Percentiles rank a stretch among this genome's conserved stretches.
phyloP scores from a whole-genome alignment of 805 yeast genomes.

The Starmerella davenportii region DNA sequence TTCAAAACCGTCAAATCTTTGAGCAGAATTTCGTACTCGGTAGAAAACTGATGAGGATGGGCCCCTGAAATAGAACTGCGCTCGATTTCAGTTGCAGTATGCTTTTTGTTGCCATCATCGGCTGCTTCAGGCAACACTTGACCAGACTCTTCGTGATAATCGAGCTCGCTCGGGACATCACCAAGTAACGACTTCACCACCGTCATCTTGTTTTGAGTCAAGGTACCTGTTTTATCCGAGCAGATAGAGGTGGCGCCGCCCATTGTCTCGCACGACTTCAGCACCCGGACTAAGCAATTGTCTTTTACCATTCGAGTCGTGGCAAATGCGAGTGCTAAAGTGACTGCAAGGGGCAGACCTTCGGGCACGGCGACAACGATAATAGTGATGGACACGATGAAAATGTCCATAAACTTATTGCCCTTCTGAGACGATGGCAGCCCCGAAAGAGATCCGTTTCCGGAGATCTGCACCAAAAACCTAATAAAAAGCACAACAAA shows the following conservation, averaged over 20 bases:
- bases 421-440: conserved; percentile 58
- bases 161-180: conserved; percentile 19
- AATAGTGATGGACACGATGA: conserved; percentile 80
- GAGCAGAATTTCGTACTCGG: conserved; percentile 17
- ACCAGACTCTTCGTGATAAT: not conserved
- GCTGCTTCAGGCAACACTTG: not conserved
- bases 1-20: conserved; percentile 52
- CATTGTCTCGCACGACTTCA: conserved; percentile 94
- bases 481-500: conserved; percentile 65
- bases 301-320: conserved; percentile 96
- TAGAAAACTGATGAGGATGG: not conserved
- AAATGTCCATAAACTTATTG: conserved; percentile 59
- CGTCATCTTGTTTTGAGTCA: conserved; percentile 85
- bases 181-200: conserved; percentile 63
- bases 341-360: conserved; percentile 93
- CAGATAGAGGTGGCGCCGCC: conserved; percentile 96
- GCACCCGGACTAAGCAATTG: conserved; percentile 84
- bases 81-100: not conserved
- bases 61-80: not conserved
- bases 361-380: conserved; percentile 99
- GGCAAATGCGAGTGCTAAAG: conserved; percentile 91
- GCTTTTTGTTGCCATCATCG: not conserved
- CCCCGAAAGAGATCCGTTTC: conserved; percentile 21
- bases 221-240: conserved; percentile 93
- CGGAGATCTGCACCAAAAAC: conserved; percentile 44